Evolutionary conservation across 768 basidiomycete genomes (phyloP).

Genomic region (Trametes punicea): DNA sequence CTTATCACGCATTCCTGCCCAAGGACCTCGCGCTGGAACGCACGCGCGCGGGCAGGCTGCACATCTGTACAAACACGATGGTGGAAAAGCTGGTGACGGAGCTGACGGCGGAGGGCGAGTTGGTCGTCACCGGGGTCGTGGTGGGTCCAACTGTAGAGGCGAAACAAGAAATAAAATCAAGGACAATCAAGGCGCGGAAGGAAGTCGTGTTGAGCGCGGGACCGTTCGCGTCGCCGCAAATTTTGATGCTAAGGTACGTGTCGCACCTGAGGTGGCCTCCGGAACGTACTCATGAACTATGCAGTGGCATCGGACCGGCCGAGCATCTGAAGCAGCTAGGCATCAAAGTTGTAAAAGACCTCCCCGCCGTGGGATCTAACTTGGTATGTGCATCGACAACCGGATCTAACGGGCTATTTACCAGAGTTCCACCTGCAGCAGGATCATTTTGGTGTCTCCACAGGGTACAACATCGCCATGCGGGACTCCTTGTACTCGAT

Average conservation of each 20-base stretch:
- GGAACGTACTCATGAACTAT: neutral
- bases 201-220: slow-evolving; percentile 28
- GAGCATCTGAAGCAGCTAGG: slow-evolving; percentile 22
- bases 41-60: slow-evolving; percentile 10
- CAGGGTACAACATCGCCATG: slow-evolving; percentile 33
- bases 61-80: slow-evolving; percentile 22
- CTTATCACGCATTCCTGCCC: slow-evolving; percentile 25
- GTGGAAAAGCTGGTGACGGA: slow-evolving; percentile 18
- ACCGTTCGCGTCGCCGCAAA: slow-evolving; percentile 33
- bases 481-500: slow-evolving; percentile 32
- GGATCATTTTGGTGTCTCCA: slow-evolving; percentile 38
- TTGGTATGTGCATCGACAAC: slow-evolving; percentile 11
- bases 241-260: slow-evolving; percentile 36
- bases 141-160: neutral
- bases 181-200: slow-evolving; percentile 7
- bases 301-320: slow-evolving; percentile 27
- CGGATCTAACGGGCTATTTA: neutral
- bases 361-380: slow-evolving; percentile 30
- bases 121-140: slow-evolving; percentile 15
- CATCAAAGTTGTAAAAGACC: slow-evolving; percentile 20
- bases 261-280: too few species aligned
- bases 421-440: slow-evolving; percentile 23
- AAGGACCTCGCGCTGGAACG: slow-evolving; percentile 8
- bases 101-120: neutral
- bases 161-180: neutral